phyloP scores from a whole-genome alignment of 371 early-diverging fungal genomes.

The Conidiobolus incongruus region DNA sequence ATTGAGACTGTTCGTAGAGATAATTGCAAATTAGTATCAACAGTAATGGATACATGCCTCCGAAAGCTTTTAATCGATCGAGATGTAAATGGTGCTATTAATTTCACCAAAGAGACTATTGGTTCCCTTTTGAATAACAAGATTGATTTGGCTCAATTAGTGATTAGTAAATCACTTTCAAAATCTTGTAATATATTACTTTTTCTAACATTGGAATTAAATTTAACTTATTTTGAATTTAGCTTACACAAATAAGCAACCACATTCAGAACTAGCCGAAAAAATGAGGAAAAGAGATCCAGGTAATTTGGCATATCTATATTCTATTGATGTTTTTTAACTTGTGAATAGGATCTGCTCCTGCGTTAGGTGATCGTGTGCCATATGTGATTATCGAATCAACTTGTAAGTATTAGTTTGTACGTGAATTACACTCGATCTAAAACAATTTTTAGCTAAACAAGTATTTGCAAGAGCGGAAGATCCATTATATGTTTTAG shows the following conservation, averaged over 20 bases:
- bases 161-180: constrained; percentile 94
- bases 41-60: constrained; percentile 86
- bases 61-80: constrained; percentile 80
- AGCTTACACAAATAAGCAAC: constrained; percentile 93
- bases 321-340: not conserved
- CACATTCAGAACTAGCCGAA: constrained; percentile 94
- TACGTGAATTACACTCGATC: no score
- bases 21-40: constrained; percentile 88
- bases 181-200: constrained; percentile 35
- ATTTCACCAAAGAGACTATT: constrained; percentile 80
- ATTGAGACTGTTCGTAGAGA: constrained; percentile 99
- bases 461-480: constrained; percentile 84
- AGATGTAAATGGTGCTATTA: constrained; percentile 75
- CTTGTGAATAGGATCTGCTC: constrained; percentile 50
- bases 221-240: not conserved
- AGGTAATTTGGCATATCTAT: constrained; percentile 11
- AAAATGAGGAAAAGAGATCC: constrained; percentile 94
- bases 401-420: constrained; percentile 13
- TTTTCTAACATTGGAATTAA: not conserved
- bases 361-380: constrained; percentile 97
- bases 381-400: constrained; percentile 96
- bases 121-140: constrained; percentile 87
- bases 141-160: constrained; percentile 92
- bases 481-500: constrained; percentile 97
- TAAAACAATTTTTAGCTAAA: no score